Conservation (phyloP, 2,329 filamentous ascomycete genomes). For the Fusarium euwallaceae region DNA sequence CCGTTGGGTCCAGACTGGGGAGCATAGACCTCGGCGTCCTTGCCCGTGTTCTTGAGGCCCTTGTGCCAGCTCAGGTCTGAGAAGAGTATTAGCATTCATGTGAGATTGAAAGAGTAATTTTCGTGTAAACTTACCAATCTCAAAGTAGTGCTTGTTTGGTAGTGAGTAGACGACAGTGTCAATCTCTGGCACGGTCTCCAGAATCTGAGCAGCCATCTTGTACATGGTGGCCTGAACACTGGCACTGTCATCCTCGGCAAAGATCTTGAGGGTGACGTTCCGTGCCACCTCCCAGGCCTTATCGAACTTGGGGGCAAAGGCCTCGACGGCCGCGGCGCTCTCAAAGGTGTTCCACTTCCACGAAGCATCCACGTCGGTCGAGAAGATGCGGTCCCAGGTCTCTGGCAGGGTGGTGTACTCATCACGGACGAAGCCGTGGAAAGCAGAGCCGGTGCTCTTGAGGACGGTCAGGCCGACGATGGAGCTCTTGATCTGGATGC, state of each 20-base stretch:
- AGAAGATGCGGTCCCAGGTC: constrained; percentile 94
- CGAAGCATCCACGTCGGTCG: constrained; percentile 87
- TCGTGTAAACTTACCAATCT: constrained; percentile 76
- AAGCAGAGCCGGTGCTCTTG: constrained; percentile 96
- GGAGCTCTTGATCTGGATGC: constrained; percentile 81
- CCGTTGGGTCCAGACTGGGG: constrained; percentile 95
- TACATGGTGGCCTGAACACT: constrained; percentile 99
- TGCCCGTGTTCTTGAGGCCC: constrained; percentile 92
- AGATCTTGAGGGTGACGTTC: constrained; percentile 88
- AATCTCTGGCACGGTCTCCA: constrained; percentile 79
- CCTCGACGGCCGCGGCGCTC: constrained; percentile 75
- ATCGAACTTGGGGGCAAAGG: constrained; percentile 77
- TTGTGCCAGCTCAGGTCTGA: constrained; percentile 97
- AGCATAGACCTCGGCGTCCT: constrained; percentile 94
- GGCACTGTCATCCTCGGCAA: constrained; percentile 90
- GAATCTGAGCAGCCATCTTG: constrained; percentile 93
- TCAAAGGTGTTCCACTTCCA: constrained; percentile 88
- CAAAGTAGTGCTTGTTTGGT: constrained; percentile 99
- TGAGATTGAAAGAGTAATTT: background rate
- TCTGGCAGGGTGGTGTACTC: constrained; percentile 93
- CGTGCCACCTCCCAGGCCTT: constrained; percentile 82
- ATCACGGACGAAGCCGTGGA: constrained; percentile 93
- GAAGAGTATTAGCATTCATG: constrained; percentile 34
- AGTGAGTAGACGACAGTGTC: constrained; percentile 84
- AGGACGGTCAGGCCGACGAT: constrained; percentile 88